Percentiles rank a stretch among this genome's conserved stretches.
phyloP scores from a whole-genome alignment of 23 red algal genomes.

The Gracilaria gracilis region DNA sequence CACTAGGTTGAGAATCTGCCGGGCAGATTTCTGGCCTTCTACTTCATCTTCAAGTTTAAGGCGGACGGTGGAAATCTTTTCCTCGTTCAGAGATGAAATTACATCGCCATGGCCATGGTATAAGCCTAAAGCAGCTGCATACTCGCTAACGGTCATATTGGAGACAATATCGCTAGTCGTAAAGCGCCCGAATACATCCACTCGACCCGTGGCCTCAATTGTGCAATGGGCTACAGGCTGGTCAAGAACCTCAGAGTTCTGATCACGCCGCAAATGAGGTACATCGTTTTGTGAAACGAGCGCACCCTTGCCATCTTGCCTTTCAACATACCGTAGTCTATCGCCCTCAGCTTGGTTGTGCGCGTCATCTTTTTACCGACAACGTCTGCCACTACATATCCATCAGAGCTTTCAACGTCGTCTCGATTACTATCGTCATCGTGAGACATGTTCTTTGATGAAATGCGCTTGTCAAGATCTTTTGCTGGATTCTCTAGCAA shows the following conservation, averaged over 20 bases:
- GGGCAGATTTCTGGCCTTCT: neutral
- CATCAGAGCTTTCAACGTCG: neutral
- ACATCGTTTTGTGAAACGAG: slow-evolving; percentile 43
- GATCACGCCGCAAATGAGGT: neutral
- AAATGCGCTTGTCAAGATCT: neutral
- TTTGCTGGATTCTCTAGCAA: neutral
- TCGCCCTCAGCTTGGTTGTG: slow-evolving; percentile 26
- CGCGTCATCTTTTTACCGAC: neutral
- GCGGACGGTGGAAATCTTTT: slow-evolving; percentile 31
- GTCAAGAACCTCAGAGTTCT: neutral
- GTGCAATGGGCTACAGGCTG: slow-evolving; percentile 25
- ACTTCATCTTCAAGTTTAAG: slow-evolving; percentile 22
- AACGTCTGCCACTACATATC: neutral
- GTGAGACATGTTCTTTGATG: neutral
- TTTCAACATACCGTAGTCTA: slow-evolving; percentile 63
- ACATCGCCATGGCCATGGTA: slow-evolving; percentile 48
- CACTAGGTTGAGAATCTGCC: slow-evolving; percentile 26
- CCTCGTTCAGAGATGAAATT: slow-evolving; percentile 11
- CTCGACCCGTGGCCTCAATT: slow-evolving; percentile 12
- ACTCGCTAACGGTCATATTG: slow-evolving; percentile 56
- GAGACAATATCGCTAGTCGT: neutral
- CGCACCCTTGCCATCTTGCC: slow-evolving; percentile 48
- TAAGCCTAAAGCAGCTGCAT: slow-evolving; percentile 52
- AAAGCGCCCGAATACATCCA: slow-evolving; percentile 17
- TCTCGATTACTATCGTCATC: neutral